phyloP scores from a whole-genome alignment of 73 alveolate species.

The Blepharisma japonicum region DNA sequence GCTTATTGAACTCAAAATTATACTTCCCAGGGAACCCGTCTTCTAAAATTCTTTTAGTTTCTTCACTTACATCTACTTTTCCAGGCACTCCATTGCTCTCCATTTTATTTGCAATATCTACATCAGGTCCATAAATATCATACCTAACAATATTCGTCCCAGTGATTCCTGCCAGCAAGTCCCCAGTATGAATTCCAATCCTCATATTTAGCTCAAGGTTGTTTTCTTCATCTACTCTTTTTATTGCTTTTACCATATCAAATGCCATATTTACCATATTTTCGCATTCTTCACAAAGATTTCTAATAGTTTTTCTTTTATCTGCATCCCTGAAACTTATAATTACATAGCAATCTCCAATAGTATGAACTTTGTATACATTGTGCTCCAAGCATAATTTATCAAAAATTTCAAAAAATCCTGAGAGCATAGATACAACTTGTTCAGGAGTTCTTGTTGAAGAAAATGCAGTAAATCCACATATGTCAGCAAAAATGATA shows the following conservation, averaged over 20 bases:
- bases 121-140: constrained; percentile 37
- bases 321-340: constrained; percentile 88
- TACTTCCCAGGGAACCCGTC: neutral
- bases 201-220: constrained; percentile 79
- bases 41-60: neutral
- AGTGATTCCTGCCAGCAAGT: constrained; percentile 7
- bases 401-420: constrained; percentile 89
- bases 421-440: constrained; percentile 83
- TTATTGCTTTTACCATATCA: constrained; percentile 88
- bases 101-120: constrained; percentile 22
- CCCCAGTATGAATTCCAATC: constrained; percentile 89
- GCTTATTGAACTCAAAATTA: neutral
- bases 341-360: constrained; percentile 98
- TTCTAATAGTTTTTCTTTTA: constrained; percentile 66
- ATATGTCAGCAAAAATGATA: constrained; percentile 90
- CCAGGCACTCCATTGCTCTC: constrained; percentile 31
- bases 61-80: constrained; percentile 12
- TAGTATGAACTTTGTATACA: constrained; percentile 94
- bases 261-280: constrained; percentile 91
- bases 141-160: constrained; percentile 32
- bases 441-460: constrained; percentile 82
- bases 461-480: constrained; percentile 77
- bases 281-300: constrained; percentile 83
- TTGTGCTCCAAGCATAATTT: constrained; percentile 79
- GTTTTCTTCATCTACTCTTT: constrained; percentile 69